Evolutionary conservation across 1,284 basidiomycete species (phyloP).

Genomic region (Apiotrichum veenhuisii): DNA sequence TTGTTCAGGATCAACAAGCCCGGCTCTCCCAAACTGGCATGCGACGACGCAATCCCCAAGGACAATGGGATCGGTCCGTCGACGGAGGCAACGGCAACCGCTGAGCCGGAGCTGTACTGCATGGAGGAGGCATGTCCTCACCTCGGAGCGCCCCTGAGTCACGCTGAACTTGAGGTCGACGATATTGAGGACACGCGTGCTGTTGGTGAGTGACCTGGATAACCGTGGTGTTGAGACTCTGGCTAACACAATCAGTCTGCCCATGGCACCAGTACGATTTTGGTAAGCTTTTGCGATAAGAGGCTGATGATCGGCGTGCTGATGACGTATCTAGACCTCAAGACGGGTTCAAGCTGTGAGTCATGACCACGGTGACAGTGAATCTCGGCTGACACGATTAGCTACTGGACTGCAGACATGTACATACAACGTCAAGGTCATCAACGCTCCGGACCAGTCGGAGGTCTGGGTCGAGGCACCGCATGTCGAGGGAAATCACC

Average conservation of each 20-base stretch:
- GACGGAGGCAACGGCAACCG: not conserved
- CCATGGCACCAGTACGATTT: conserved; percentile 72
- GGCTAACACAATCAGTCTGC: conserved; percentile 59
- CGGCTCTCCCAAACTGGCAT: not conserved
- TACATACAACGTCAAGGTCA: conserved; percentile 65
- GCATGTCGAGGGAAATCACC: conserved; percentile 43
- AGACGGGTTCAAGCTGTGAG: conserved; percentile 55
- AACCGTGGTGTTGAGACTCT: no score
- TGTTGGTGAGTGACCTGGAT: conserved; percentile 34
- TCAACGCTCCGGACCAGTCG: conserved; percentile 49
- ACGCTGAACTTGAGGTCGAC: conserved; percentile 46
- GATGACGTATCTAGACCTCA: conserved; percentile 39
- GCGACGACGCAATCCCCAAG: no score
- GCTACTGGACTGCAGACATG: conserved; percentile 75
- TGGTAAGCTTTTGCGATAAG: conserved; percentile 11
- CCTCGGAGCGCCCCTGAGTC: conserved; percentile 75
- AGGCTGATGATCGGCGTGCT: not conserved
- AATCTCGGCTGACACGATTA: not conserved
- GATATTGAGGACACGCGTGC: conserved; percentile 39
- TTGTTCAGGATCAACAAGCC: conserved; percentile 60
- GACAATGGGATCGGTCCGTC: no score
- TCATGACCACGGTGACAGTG: conserved; percentile 50
- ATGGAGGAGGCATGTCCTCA: conserved; percentile 85
- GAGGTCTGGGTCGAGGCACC: conserved; percentile 66
- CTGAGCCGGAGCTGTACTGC: conserved; percentile 62